A percentile compares a stretch with the other conserved stretches of the same genome.
phyloP scores from a whole-genome alignment of 2,329 filamentous ascomycete species.

The Kalmusia sp. region DNA sequence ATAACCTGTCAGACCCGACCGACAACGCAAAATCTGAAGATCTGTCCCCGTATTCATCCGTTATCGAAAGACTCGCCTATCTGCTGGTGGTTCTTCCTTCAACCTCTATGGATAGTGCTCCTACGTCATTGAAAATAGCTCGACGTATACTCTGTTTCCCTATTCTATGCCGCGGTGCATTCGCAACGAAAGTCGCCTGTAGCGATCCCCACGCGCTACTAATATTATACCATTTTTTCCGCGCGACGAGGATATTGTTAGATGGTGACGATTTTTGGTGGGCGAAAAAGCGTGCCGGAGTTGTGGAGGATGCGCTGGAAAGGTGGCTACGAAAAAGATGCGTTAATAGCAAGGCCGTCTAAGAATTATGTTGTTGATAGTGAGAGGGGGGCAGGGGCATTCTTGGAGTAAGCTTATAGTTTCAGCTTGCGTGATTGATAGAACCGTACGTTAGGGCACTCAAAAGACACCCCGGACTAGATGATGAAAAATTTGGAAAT shows the following conservation, averaged over 20 bases:
- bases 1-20: too few relatives aligned
- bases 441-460: too few relatives aligned
- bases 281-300: not conserved
- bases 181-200: not conserved
- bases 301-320: not conserved
- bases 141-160: not conserved
- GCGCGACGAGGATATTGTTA: not conserved
- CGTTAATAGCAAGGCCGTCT: not conserved
- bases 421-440: too few relatives aligned
- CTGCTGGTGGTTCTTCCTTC: too few relatives aligned
- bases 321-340: not conserved
- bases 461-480: too few relatives aligned
- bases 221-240: not conserved
- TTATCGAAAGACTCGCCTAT: too few relatives aligned
- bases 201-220: not conserved
- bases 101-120: too few relatives aligned
- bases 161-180: not conserved
- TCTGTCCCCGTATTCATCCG: too few relatives aligned
- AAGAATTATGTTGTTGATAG: too few relatives aligned
- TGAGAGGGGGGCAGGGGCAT: too few relatives aligned
- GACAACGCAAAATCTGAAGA: too few relatives aligned
- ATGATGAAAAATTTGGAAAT: not conserved
- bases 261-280: not conserved
- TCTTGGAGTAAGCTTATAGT: too few relatives aligned
- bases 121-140: not conserved